Conservation (phyloP, 1,139 yeast genomes). For the Scheffersomyces lignicola region DNA sequence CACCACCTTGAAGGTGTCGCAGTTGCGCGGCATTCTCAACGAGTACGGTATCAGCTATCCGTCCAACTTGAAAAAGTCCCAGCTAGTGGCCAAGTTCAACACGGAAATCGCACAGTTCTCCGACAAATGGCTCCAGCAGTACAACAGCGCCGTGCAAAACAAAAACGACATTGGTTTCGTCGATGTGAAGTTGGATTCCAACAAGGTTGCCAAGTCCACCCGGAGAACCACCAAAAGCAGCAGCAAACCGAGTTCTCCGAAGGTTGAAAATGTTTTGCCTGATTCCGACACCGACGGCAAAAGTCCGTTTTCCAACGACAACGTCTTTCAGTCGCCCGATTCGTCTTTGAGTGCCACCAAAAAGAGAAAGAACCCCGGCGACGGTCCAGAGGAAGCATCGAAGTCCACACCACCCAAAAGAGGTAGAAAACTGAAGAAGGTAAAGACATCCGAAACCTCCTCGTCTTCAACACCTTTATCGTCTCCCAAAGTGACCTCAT, state of each 20-base stretch:
- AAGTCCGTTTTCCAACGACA: conserved; percentile 37
- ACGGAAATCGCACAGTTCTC: conserved; percentile 46
- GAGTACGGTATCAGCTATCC: conserved; percentile 58
- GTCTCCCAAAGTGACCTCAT: conserved; percentile 5
- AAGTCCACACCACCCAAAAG: not conserved
- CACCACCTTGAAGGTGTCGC: conserved; percentile 56
- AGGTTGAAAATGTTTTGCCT: not conserved
- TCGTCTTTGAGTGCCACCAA: conserved; percentile 20
- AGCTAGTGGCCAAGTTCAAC: conserved; percentile 54
- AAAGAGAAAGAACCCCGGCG: conserved; percentile 29
- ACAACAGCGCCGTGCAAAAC: conserved; percentile 14
- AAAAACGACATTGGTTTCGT: conserved; percentile 22
- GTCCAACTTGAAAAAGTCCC: conserved; percentile 63
- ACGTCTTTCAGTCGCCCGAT: conserved; percentile 38
- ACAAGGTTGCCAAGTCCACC: not conserved
- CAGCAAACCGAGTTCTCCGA: not conserved
- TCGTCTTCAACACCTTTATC: conserved; percentile 6
- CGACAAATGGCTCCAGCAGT: conserved; percentile 24
- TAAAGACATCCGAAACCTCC: conserved; percentile 2
- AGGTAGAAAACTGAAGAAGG: conserved; percentile 2
- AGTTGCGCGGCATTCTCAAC: conserved; percentile 60
- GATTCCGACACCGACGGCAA: not conserved
- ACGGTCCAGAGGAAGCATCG: conserved; percentile 17
- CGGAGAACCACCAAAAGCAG: not conserved
- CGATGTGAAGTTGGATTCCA: not conserved